Evolutionary conservation across 257 asterid species (phyloP).

Genomic region (Penstemon newberryi): DNA sequence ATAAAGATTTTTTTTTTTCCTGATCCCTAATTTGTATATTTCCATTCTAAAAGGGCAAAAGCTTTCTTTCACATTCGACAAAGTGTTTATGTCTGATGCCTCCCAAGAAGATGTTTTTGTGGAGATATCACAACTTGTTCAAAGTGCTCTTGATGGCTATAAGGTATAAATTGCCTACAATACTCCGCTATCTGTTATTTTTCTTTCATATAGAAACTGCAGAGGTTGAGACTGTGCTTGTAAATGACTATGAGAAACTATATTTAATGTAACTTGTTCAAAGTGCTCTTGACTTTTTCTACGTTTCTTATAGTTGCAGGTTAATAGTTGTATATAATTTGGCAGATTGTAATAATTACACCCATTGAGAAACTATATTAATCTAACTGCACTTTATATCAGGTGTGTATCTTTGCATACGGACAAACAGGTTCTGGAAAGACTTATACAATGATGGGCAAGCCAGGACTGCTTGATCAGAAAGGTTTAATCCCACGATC

Average conservation of each 20-base stretch:
- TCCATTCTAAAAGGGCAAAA: conserved; percentile 57
- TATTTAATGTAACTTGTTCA: too few relatives aligned
- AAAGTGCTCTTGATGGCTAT: conserved; percentile 98
- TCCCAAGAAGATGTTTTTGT: conserved; percentile 86
- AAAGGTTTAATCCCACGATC: conserved; percentile 93
- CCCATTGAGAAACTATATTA: conserved; percentile 8
- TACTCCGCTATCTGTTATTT: conserved; percentile 11
- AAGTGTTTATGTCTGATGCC: conserved; percentile 80
- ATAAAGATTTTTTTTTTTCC: conserved; percentile 5
- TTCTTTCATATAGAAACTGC: not conserved
- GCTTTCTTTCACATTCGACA: conserved; percentile 81
- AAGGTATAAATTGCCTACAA: conserved; percentile 52
- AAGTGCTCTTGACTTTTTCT: not conserved
- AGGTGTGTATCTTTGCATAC: conserved; percentile 97
- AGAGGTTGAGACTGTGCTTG: conserved; percentile 13
- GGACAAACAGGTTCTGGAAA: conserved; percentile 99
- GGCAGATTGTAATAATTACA: not conserved
- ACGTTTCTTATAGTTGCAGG: not conserved
- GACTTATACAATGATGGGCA: conserved; percentile 98
- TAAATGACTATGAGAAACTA: not conserved
- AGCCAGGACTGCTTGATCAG: conserved; percentile 59
- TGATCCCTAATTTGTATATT: conserved; percentile 18
- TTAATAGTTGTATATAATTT: not conserved
- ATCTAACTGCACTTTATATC: conserved; percentile 25
- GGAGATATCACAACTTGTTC: conserved; percentile 97